Base-by-base conservation (phyloP, 116 monocot species). In the Cymodocea nodosa region DNA sequence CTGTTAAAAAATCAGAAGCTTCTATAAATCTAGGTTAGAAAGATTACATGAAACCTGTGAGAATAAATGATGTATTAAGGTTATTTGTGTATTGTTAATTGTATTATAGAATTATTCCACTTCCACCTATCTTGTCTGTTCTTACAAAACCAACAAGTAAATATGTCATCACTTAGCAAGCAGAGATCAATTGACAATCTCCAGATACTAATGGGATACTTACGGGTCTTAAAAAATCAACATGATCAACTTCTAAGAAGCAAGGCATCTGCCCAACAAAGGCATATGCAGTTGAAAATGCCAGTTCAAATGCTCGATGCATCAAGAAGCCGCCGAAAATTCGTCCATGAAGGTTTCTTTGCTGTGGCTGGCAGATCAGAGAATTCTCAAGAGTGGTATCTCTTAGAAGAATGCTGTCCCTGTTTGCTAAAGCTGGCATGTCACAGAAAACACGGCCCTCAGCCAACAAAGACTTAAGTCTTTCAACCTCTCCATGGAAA, bases 271-370 rank as follows among this genome's bases (percentile, higher is more conserved):
- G 90, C 15, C 95, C 90, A 44, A 83, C 75, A 68, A 95, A 95
- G n/a, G 90, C 90, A 78, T 95, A 95, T 13, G 95, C 90, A 48
- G 95, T 95, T 23, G 95, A 95, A 74, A 90, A 95, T 44, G 85
- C 90, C 51, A 95, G 74, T 67, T 90, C 95, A 74, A 87, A 95
- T 49, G 95, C 95, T 53, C 73, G 73, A 44, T 90, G 77, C 90
- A 95, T 95, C 70, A 95, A 67, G 67, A 95, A 95, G 5, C 95
- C 95, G 51, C 95, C 95, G 74, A 95, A 95, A 63, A 95, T 95
- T 35, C 95, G 76, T 25, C 90, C 95, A 62, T 95, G 87, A 44
- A 95, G 72, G 61, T 95, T 95, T 60, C 90, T 83, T 73, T 95
- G 95, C 56, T 95, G 95, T 69, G 95, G 95, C 49, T 95, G 95